Percentiles rank a stretch among this genome's conserved stretches.
phyloP scores from a whole-genome alignment of 345 rosid species.

The Gossypium stocksii region DNA sequence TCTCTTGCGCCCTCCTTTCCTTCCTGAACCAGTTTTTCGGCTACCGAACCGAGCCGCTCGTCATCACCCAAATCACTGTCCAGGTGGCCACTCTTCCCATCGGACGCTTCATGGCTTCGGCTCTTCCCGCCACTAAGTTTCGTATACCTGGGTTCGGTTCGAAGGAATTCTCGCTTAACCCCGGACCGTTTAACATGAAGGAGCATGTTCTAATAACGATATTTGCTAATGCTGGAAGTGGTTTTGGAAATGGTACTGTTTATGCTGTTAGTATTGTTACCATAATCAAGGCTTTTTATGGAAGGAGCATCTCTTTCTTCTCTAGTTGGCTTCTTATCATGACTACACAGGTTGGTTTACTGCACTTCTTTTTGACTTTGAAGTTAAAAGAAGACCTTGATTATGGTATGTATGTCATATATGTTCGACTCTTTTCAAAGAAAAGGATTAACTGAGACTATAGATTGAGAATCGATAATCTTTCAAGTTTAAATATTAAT shows the following conservation, averaged over 20 bases:
- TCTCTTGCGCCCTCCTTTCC: slow-evolving; percentile 51
- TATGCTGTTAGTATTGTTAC: slow-evolving; percentile 54
- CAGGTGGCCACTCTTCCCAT: slow-evolving; percentile 55
- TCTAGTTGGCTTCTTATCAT: slow-evolving; percentile 56
- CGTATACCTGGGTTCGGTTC: slow-evolving; percentile 32
- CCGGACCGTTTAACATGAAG: slow-evolving; percentile 49
- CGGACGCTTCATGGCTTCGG: slow-evolving; percentile 43
- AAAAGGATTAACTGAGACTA: neutral
- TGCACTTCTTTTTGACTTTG: neutral
- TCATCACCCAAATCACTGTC: slow-evolving; percentile 49
- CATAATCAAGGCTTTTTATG: slow-evolving; percentile 53
- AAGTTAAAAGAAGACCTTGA: neutral
- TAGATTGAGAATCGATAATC: neutral
- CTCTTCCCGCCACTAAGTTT: slow-evolving; percentile 39
- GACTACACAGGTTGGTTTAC: slow-evolving; percentile 51
- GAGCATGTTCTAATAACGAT: slow-evolving; percentile 50
- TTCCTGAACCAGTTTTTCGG: slow-evolving; percentile 66
- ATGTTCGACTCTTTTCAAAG: too few species aligned
- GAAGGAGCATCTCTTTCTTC: slow-evolving; percentile 46
- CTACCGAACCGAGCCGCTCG: slow-evolving; percentile 55
- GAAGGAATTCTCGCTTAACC: slow-evolving; percentile 39
- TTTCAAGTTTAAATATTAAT: neutral
- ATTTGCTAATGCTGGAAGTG: slow-evolving; percentile 57
- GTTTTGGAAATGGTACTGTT: slow-evolving; percentile 49
- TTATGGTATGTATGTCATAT: too few species aligned